These are phyloP conservation scores for Gentiana straminea DNA, from an alignment of 257 asterid species.

Conservation along the genomic window DNA sequence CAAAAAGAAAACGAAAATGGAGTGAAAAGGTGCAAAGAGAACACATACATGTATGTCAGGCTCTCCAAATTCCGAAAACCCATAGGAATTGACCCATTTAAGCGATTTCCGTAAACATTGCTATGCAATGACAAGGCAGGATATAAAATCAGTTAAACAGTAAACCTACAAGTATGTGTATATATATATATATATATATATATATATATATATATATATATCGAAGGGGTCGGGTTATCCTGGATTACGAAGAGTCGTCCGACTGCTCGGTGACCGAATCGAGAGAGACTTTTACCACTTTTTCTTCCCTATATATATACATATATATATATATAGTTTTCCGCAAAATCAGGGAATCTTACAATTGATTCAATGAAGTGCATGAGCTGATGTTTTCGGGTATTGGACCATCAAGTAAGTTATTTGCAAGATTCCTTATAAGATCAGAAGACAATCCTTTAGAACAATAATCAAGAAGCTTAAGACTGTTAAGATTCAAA, in stretches of 20 bases:
- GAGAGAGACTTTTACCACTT: too few species aligned
- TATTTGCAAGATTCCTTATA: conserved; percentile 75
- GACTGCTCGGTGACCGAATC: too few species aligned
- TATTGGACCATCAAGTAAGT: conserved; percentile 79
- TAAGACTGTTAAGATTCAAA: neutral
- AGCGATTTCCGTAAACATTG: conserved; percentile 76
- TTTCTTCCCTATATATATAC: neutral
- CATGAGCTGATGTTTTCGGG: conserved; percentile 93
- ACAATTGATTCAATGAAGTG: conserved; percentile 89
- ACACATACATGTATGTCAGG: conserved; percentile 80
- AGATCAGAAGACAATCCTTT: neutral
- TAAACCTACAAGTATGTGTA: neutral
- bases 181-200: neutral
- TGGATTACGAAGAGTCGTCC: too few species aligned
- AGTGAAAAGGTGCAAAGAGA: neutral
- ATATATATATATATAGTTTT: neutral
- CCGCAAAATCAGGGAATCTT: conserved; percentile 13
- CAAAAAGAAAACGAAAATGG: neutral
- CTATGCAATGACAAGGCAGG: conserved; percentile 20
- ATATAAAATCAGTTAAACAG: neutral
- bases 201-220: neutral
- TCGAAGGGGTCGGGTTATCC: too few species aligned
- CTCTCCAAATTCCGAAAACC: conserved; percentile 78
- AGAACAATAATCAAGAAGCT: neutral
- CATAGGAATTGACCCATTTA: conserved; percentile 81